phyloP scores from a whole-genome alignment of 768 basidiomycete genomes.

The Mrakia frigida region DNA sequence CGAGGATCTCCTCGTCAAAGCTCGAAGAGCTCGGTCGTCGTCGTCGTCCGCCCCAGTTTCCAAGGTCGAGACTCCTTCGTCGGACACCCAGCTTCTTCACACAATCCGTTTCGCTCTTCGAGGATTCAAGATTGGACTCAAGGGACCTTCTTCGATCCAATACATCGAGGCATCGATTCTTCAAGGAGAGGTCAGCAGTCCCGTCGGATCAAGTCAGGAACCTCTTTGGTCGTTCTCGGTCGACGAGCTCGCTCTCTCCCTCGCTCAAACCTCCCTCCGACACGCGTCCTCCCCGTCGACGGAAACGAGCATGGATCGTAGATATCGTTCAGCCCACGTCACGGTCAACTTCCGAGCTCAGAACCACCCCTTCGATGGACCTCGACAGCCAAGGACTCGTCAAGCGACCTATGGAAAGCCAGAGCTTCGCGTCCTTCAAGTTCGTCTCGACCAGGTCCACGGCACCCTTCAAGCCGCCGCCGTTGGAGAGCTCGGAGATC shows the following conservation, averaged over 20 bases:
- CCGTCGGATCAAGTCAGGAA: slow-evolving; percentile 46
- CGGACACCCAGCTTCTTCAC: not conserved
- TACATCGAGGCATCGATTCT: slow-evolving; percentile 72
- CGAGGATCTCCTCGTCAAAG: slow-evolving; percentile 8
- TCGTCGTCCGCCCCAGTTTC: not conserved
- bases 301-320: slow-evolving; percentile 53
- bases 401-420: slow-evolving; percentile 26
- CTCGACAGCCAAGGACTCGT: slow-evolving; percentile 23
- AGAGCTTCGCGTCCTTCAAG: slow-evolving; percentile 42
- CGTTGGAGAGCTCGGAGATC: slow-evolving; percentile 82
- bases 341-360: slow-evolving; percentile 61
- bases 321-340: slow-evolving; percentile 74
- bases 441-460: slow-evolving; percentile 69
- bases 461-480: slow-evolving; percentile 94
- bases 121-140: slow-evolving; percentile 74
- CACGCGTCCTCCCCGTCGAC: slow-evolving; percentile 35
- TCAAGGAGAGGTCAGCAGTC: slow-evolving; percentile 53
- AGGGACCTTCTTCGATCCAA: slow-evolving; percentile 65
- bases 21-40: not conserved
- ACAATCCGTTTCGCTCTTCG: slow-evolving; percentile 49
- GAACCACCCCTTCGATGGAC: slow-evolving; percentile 33
- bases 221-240: slow-evolving; percentile 64
- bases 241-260: slow-evolving; percentile 73
- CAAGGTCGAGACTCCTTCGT: not conserved
- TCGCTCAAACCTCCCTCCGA: slow-evolving; percentile 52